Base-by-base conservation (phyloP, 1,139 yeast genomes). In the Pichia sp. region DNA sequence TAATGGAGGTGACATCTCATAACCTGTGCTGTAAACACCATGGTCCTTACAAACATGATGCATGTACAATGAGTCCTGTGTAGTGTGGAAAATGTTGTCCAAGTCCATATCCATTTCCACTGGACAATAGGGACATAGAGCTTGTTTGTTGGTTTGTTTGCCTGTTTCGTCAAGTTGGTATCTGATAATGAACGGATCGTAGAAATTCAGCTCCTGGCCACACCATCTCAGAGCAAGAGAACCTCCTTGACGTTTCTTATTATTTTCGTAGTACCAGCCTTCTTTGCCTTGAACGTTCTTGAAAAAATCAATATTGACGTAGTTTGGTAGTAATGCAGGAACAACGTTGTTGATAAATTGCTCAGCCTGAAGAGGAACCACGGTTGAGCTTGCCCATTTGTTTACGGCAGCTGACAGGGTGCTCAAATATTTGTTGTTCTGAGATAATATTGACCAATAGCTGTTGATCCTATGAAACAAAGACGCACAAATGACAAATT, bases 11-110 rank as follows among this genome's bases (percentile, higher is more conserved):
- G 63, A 60, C 66, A 66, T 56, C 49, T 62, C 66, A 47, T 54
- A 47, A 2, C 71, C 71, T 19, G 62, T 59, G 10, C 67, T 65
- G 56, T 62, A 67, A 8, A 67, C 66, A 3, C 70, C 70, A 52
- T 68, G 71, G 16, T 60, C 59, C 45, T 65, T 65, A 4, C 67
- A 63, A 31, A 68, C 64, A 54, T 68, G 71, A 47, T 68, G 71
- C 40, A 65, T 54, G 48, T 67, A 68, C 40, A 60, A 61, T 5
- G 69, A 66, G 8, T 63, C 61, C 49, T 59, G 62, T 47, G 64
- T 54, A 11, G 60, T 62, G 34, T 61, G 62, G 45, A 68, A 68
- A 3, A 59, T 47, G 41, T 46, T 57, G 13, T 50, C 43, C 7
- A 56, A 32, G 15, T 55, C 57, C 23, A 42, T 15, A 4, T 4